Evolutionary conservation across 169 alveolate genomes (phyloP).

Genomic region (Eimeria mitis): DNA sequence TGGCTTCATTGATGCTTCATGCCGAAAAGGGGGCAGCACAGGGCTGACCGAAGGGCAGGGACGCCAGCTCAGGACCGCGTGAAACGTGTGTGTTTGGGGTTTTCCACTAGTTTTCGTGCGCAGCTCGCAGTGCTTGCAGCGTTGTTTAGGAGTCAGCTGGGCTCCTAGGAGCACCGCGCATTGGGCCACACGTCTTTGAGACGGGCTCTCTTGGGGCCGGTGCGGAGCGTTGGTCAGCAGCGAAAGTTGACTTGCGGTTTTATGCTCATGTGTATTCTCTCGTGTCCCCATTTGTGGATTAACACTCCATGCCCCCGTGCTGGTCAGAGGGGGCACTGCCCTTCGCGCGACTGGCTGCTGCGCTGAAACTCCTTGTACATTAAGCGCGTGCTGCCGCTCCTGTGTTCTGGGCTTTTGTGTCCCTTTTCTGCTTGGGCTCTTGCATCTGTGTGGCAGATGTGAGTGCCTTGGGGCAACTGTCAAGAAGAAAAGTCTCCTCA

Average conservation of each 20-base stretch:
- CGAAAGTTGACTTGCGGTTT: conserved; percentile 3
- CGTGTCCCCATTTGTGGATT: background rate
- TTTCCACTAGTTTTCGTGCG: conserved; percentile 15
- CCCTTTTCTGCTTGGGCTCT: background rate
- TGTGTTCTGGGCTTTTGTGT: background rate
- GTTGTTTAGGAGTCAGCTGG: background rate
- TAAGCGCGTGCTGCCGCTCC: background rate
- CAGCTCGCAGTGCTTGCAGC: conserved; percentile 36
- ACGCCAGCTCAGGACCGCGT: conserved; percentile 13
- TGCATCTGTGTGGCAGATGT: conserved; percentile 13
- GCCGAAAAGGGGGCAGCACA: background rate
- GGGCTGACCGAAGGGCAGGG: background rate
- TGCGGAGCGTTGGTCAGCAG: conserved; percentile 21
- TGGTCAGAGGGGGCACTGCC: background rate
- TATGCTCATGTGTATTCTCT: background rate
- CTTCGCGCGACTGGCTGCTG: background rate
- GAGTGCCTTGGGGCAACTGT: background rate
- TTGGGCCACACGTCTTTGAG: conserved; percentile 15
- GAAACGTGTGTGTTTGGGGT: conserved; percentile 5
- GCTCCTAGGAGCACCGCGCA: background rate
- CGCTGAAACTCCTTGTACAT: background rate
- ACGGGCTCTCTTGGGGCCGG: background rate
- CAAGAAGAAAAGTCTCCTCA: background rate
- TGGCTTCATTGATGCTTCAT: background rate
- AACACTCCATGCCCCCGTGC: conserved; percentile 6